Evolutionary conservation across 2,329 filamentous ascomycete species (phyloP), one percentile per base, ranked within the genome.

Genomic region (Fusarium sp.): DNA sequence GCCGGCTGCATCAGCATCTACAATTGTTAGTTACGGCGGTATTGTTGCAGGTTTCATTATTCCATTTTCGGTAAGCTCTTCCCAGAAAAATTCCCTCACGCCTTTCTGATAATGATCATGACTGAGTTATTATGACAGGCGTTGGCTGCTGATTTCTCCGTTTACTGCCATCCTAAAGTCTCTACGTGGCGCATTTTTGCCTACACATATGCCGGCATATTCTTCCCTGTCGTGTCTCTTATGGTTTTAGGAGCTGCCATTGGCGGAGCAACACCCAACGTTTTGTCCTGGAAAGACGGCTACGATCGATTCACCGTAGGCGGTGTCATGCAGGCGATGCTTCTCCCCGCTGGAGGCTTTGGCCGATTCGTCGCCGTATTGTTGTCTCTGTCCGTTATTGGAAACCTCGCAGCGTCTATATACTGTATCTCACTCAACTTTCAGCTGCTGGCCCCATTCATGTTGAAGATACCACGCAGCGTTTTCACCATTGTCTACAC

Each of bases 41-140:
- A 27, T 56, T 4, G 8, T 56, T 23, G 37, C 38, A 21, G 52
- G 52, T 0, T 42, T 56, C 10, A 56, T 42, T 2, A 56, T 56
- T 33, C 52, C 52, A 0, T 56, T 39, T 18, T 39, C 37, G 10
- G 52, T 55, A 31, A 55, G 37, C 6, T 41, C 4, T 10, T 10
- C 15, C 4, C 3, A 10, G 19, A 8, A 3, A 55, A 0, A 16
- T 7, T 5, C 10, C 0, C 19, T 3, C 4, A 11, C 14, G 3
- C 4, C 7, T 10, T 4, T 29, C 7, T 23, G 23, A 39, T 5
- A 10, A 18, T 23, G 27, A 23, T 21, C 16, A 31, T 23, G 29
- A 23, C 51, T 55, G 19, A 55, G 4, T 7, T 7, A 10, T 18
- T 4, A 54, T 29, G 7, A n/a, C 3, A 55, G 52, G 52, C 52